Evolutionary conservation across 2,329 filamentous ascomycete genomes (phyloP).

Genomic region (Colletotrichum sublineola): DNA sequence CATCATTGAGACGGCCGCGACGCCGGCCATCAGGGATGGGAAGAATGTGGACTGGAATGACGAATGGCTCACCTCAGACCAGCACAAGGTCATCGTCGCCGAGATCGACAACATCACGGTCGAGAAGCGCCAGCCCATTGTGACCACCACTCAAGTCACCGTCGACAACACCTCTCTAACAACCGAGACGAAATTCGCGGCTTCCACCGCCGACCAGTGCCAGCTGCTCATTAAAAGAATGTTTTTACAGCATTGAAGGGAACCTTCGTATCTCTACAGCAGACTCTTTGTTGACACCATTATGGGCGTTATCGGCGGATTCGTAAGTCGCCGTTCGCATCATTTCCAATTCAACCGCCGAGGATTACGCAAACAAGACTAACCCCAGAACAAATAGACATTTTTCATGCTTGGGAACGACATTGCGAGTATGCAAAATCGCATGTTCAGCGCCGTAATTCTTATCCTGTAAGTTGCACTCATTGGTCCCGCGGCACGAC

Average conservation of each 20-base stretch:
- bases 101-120: slow-evolving; percentile 75
- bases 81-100: slow-evolving; percentile 69
- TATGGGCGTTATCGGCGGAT: slow-evolving; percentile 82
- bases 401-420: slow-evolving; percentile 78
- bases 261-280: slow-evolving; percentile 81
- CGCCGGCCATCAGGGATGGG: slow-evolving; percentile 50
- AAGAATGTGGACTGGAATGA: slow-evolving; percentile 77
- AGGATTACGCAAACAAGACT: background rate
- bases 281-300: slow-evolving; percentile 81
- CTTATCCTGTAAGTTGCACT: slow-evolving; percentile 61
- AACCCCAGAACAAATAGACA: slow-evolving; percentile 60
- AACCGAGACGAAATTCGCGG: slow-evolving; percentile 71
- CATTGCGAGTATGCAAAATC: slow-evolving; percentile 78
- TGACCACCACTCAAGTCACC: too few species aligned
- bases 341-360: rapidly evolving
- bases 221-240: slow-evolving; percentile 76
- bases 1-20: slow-evolving; percentile 60
- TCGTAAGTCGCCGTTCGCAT: background rate
- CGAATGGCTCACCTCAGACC: slow-evolving; percentile 76
- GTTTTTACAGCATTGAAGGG: slow-evolving; percentile 81
- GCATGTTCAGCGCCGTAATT: slow-evolving; percentile 78
- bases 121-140: slow-evolving; percentile 51
- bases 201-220: slow-evolving; percentile 73
- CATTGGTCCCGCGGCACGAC: too few species aligned
- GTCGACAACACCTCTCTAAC: background rate